Base-by-base conservation (phyloP, 2,329 filamentous ascomycete species). In the Zasmidium angulare region DNA sequence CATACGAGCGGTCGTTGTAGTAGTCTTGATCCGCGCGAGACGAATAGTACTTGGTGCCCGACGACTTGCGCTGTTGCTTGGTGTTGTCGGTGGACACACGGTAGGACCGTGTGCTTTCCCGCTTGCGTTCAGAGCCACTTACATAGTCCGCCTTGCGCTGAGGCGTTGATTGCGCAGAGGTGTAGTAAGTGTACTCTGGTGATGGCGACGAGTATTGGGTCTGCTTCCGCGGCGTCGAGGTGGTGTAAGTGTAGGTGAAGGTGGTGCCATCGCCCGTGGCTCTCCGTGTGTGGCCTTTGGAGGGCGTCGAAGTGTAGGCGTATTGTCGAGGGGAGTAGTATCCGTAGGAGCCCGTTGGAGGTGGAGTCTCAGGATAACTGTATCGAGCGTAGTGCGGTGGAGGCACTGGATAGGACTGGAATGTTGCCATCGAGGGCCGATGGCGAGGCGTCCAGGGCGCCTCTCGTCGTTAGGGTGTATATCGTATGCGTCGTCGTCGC, bases 81-180 rank as follows among this genome's bases (percentile, higher is more conserved):
- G 53, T 58, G 58, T 69, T 70, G 72, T 75, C 75, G 71, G 56
- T 60, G 17, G 48, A 50, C 62, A 63, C 65, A 58, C 64, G 63
- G 60, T 68, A 69, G 66, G 71, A 69, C 62, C 67, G 75, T 72
- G 72, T 74, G 76, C 68, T 73, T 69, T 74, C 75, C 62, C 66
- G 75, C 70, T 68, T 68, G 67, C 73, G 72, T 68, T 72, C 75
- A 77, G 78, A 82, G 81, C 80, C 81, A 87, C 85, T 87, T 86
- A 87, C 85, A 86, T 84, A 82, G 77, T 87, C 84, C 74, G 77
- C 71, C 75, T 83, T 80, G 77, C 76, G 82, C 78, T 76, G 80
- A 74, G 78, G 79, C 74, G 79, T 82, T 75, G 74, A 81, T 56
- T 72, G 70, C 61, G 71, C 66, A 48, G 70, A 70, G 48, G 81